These are phyloP conservation scores for Hyparrhenia diplandra DNA, from an alignment of 176 grass and related monocot genomes.

Conservation along the genomic window DNA sequence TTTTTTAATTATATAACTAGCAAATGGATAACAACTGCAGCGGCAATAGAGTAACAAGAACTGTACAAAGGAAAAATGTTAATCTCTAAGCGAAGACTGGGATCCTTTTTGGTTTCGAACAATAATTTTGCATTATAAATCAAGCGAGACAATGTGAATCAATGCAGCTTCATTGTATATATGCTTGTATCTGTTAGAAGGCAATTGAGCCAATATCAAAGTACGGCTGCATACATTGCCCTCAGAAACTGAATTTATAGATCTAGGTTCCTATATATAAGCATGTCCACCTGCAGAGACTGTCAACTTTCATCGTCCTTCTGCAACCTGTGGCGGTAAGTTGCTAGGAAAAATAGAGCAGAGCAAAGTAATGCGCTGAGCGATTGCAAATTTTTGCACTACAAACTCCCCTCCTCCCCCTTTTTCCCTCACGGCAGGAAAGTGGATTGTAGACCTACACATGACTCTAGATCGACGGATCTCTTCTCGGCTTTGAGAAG, in stretches of 20 bases:
- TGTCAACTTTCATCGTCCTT: neutral
- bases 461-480: neutral
- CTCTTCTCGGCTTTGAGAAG: conserved; percentile 34
- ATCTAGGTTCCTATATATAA: conserved; percentile 22
- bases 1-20: neutral
- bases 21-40: neutral
- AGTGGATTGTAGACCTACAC: neutral
- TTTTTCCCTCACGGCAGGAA: neutral
- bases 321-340: neutral
- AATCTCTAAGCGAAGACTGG: neutral
- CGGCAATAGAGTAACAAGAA: neutral
- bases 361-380: conserved; percentile 15
- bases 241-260: conserved; percentile 7
- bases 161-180: neutral
- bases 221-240: conserved; percentile 18
- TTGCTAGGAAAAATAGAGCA: neutral
- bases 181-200: conserved; percentile 2
- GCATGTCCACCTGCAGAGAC: neutral
- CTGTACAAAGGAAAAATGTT: neutral
- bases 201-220: neutral
- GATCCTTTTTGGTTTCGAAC: neutral
- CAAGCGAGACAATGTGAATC: neutral
- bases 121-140: neutral
- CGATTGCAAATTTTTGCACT: conserved; percentile 21
- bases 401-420: too few species aligned